Conservation (phyloP, 352 stramenopile genomes). For the Globisporangium orthogonon region DNA sequence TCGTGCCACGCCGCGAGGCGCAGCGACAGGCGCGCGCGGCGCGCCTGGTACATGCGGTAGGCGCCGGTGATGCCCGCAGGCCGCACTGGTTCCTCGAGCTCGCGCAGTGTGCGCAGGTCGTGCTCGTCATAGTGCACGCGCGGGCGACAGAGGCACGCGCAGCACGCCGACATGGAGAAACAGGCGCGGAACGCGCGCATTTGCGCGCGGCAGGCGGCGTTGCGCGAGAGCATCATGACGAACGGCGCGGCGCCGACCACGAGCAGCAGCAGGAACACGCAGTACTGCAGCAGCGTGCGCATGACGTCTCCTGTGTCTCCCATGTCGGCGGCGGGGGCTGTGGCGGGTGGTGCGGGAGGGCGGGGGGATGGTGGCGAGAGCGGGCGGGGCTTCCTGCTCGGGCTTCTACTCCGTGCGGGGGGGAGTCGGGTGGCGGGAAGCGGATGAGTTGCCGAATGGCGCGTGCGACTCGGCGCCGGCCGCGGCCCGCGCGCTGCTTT, state of each 20-base stretch:
- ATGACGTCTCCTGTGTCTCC: slow-evolving; percentile 14
- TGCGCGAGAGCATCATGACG: slow-evolving; percentile 45
- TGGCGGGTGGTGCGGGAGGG: too few relatives aligned
- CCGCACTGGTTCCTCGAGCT: slow-evolving; percentile 36
- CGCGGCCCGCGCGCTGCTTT: too few relatives aligned
- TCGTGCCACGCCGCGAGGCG: slow-evolving; percentile 58
- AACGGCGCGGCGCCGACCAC: slow-evolving; percentile 34
- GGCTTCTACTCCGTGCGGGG: neutral
- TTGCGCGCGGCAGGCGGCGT: slow-evolving; percentile 24
- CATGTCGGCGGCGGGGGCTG: neutral
- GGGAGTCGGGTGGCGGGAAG: neutral
- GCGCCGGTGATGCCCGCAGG: slow-evolving; percentile 45
- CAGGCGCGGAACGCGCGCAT: slow-evolving; percentile 29
- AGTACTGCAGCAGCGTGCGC: slow-evolving; percentile 36
- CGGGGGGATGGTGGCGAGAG: neutral
- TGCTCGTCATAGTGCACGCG: slow-evolving; percentile 45
- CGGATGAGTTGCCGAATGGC: neutral
- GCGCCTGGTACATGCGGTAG: slow-evolving; percentile 48
- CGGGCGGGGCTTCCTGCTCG: neutral
- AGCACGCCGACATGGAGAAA: slow-evolving; percentile 10
- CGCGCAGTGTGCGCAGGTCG: slow-evolving; percentile 45
- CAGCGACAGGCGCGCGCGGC: slow-evolving; percentile 38
- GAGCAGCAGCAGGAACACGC: slow-evolving; percentile 36
- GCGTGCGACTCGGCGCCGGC: neutral
- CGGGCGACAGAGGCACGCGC: slow-evolving; percentile 11